Evolutionary conservation across 2,329 filamentous ascomycete species (phyloP), one percentile per base, ranked within the genome.

Genomic region (Trichoderma semiorbis): DNA sequence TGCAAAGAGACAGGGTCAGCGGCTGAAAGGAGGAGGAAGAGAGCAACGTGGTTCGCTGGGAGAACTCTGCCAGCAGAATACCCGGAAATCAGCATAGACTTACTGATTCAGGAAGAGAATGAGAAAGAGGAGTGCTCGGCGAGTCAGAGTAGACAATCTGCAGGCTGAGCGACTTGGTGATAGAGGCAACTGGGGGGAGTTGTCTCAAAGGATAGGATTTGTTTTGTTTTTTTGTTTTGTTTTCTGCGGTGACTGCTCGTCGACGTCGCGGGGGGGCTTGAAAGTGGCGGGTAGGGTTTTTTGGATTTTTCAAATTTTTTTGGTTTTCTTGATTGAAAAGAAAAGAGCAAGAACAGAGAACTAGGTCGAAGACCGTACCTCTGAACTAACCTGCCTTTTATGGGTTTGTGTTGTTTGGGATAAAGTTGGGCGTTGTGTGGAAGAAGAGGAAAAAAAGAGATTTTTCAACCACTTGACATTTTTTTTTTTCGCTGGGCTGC

Each of bases 241-340:
- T 68, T 68, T 69, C 65, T 70, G 74, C 72, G 74, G 65, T 62
- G 60, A 70, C 70, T 74, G 76, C 76, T 74, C 71, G 74, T 78
- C 74, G 76, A 75, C 76, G 77, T 75, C 76, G 76, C 77, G 78
- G 74, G 74, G 68, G 72, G 73, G 71, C 24, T 43, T 57, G 50
- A 39, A 73, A 74, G 64, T 58, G 55, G 63, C 16, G 85, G 83
- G 83, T 86, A 84, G 86, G 90, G 89, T 83, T 86, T 89, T 88
- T 83, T 83, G 79, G 75, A 81, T 81, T 83, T 89, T 89, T 88
- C 85, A 83, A 83, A 79, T 78, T 88, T 90, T 90, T 89, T 89
- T 82, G 81, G 82, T 87, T 87, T 87, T 76, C 83, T 84, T 80
- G 81, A 80, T 82, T 81, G 79, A 79, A 79, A 79, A 79, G 84